Evolutionary conservation across 164 flowering plant species (phyloP).

Genomic region (Dillenia suffruticosa): DNA sequence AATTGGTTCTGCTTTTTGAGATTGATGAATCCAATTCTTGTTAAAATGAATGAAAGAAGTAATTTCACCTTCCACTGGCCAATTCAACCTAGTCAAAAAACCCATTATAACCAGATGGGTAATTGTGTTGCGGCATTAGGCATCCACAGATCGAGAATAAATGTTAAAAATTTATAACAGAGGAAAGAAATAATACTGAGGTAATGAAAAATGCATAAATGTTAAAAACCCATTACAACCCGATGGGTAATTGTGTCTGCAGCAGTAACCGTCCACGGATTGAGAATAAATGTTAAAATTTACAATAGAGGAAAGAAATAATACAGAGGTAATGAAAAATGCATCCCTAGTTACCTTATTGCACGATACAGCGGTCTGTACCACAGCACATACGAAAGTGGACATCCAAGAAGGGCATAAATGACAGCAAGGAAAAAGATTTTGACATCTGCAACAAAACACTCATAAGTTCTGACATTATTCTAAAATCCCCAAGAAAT

Average conservation of each 20-base stretch:
- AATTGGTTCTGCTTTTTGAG: too few species aligned
- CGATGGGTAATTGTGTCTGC: too few species aligned
- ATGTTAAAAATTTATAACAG: constrained; percentile 12
- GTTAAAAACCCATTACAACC: too few species aligned
- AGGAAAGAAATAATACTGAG: constrained; percentile 7
- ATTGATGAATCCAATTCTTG: too few species aligned
- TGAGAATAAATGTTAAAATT: too few species aligned
- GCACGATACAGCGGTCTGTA: constrained; percentile 97
- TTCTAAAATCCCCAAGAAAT: not conserved
- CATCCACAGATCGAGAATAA: too few species aligned
- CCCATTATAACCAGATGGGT: too few species aligned
- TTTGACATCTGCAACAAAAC: constrained; percentile 66
- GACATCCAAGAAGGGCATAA: constrained; percentile 79
- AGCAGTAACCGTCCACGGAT: too few species aligned
- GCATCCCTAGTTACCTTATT: constrained; percentile 56
- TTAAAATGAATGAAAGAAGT: too few species aligned
- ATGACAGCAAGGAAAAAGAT: constrained; percentile 89
- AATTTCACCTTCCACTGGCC: too few species aligned
- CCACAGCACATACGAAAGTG: constrained; percentile 94
- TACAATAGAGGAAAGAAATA: constrained; percentile 16
- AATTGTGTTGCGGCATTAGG: too few species aligned
- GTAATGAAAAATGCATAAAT: constrained; percentile 1
- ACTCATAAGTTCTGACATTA: constrained; percentile 12
- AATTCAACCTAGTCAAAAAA: too few species aligned
- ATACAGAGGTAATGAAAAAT: constrained; percentile 6